These are phyloP conservation scores for Paecilomyces dactylethromorphus DNA, from an alignment of 2,329 filamentous ascomycete species.

Conservation along the genomic window DNA sequence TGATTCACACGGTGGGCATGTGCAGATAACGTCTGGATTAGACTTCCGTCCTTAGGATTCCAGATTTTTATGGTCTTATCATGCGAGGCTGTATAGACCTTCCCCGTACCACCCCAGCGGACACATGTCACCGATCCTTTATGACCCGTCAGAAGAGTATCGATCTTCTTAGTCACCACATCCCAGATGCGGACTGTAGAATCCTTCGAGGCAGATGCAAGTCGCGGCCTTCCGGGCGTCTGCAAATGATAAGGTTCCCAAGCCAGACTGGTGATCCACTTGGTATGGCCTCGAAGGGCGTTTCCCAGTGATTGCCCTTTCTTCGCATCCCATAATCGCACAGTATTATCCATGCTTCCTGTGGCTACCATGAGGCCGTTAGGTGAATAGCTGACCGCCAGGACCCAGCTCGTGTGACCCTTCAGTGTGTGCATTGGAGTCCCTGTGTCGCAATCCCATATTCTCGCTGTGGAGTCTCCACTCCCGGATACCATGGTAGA, in stretches of 20 bases:
- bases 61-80: slow-evolving; percentile 92
- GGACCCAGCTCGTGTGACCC: slow-evolving; percentile 83
- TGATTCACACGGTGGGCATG: slow-evolving; percentile 97
- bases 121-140: slow-evolving; percentile 85
- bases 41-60: slow-evolving; percentile 70
- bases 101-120: slow-evolving; percentile 84
- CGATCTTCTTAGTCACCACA: slow-evolving; percentile 67
- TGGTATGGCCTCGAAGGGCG: slow-evolving; percentile 74
- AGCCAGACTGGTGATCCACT: slow-evolving; percentile 79
- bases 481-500: slow-evolving; percentile 77
- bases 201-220: slow-evolving; percentile 88
- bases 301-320: slow-evolving; percentile 68
- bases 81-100: slow-evolving; percentile 77
- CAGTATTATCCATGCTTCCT: slow-evolving; percentile 85
- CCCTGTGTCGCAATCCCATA: slow-evolving; percentile 93
- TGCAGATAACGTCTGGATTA: slow-evolving; percentile 69
- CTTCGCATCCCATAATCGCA: slow-evolving; percentile 82
- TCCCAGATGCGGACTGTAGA: slow-evolving; percentile 83
- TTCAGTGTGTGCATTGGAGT: slow-evolving; percentile 80
- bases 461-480: slow-evolving; percentile 81
- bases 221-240: slow-evolving; percentile 61
- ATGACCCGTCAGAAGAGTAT: slow-evolving; percentile 81
- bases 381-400: slow-evolving; percentile 80
- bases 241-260: slow-evolving; percentile 95
- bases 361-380: slow-evolving; percentile 77